Evolutionary conservation across 345 rosid genomes (phyloP), one percentile per base, ranked within the genome.

Genomic region (Ricinus communis): DNA sequence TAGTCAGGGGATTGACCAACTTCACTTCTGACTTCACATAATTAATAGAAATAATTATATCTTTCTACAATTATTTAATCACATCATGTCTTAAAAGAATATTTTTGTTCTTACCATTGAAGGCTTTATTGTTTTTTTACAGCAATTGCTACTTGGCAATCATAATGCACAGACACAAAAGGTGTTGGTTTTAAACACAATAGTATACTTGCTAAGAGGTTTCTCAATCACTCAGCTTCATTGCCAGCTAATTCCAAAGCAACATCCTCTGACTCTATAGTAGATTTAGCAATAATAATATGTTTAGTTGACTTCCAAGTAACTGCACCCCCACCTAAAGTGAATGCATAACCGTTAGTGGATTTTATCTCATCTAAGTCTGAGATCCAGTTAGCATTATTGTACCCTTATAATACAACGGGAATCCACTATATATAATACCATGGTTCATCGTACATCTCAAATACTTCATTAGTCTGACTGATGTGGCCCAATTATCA

Each of bases 31-130:
- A 47, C 52, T 47, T 47, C 0, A 11, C 19, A 12, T 59, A 59
- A 13, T 59, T 41, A 59, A 30, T 59, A 2, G 41, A 59, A 0
- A 59, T 59, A 2, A 30, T 30, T 28, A 1, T 41, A 28, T 59
- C 40, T 28, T 59, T 59, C 19, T 6, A 4, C 4, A 28, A 1
- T 8, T 28, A 38, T 4, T 59, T 59, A 0, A 30, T 5, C 24
- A 28, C 41, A 14, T 59, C 41, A 59, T 59, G 64, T 59, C 64
- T 59, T 13, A 59, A 7, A 13, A 19, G n/a, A 28, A 59, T 59
- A 59, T 59, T 40, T 59, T n/a, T 59, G n/a, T 30, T 59, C 30
- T 59, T 59, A 30, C 38, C 64, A 59, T 59, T 59, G 11, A 30
- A 59, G 1, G 64, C 19, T 14, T 59, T 59, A 21, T 53, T 53